phyloP scores from a whole-genome alignment of 306 rosid species.

The Quercus variabilis region DNA sequence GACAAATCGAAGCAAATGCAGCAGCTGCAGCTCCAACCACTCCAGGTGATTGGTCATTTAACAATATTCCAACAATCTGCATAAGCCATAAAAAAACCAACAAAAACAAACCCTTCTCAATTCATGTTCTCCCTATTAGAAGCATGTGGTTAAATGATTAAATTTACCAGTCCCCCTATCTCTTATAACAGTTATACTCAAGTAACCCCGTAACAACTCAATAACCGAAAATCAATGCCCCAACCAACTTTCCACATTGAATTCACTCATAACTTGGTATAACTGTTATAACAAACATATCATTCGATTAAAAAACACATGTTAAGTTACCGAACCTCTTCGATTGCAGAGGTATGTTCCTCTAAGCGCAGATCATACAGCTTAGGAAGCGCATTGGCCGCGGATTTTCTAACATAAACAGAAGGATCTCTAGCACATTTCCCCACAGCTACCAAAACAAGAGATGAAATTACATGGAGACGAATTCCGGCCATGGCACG shows the following conservation, averaged over 20 bases:
- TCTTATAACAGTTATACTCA: no score
- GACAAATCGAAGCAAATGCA: constrained; percentile 89
- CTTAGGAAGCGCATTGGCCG: constrained; percentile 96
- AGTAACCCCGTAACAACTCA: no score
- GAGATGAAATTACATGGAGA: constrained; percentile 82
- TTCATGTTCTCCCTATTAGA: no score
- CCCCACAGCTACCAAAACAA: constrained; percentile 83
- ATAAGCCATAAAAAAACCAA: background rate
- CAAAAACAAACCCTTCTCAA: background rate
- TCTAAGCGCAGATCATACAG: constrained; percentile 87
- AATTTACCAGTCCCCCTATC: no score
- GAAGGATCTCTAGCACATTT: constrained; percentile 95
- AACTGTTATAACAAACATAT: background rate
- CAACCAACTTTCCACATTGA: no score
- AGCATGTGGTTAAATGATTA: no score
- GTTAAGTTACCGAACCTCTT: constrained; percentile 63
- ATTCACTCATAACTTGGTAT: no score
- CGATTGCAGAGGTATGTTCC: constrained; percentile 62
- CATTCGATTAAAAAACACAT: background rate
- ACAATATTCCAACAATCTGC: constrained; percentile 76
- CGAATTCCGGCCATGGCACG: constrained; percentile 97
- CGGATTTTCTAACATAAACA: constrained; percentile 87
- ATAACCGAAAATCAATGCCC: no score
- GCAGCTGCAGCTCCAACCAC: constrained; percentile 99
- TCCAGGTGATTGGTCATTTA: constrained; percentile 78